Evolutionary conservation across 2,329 filamentous ascomycete genomes (phyloP), one percentile per base, ranked within the genome.

Genomic region (Didymella keratinophila): DNA sequence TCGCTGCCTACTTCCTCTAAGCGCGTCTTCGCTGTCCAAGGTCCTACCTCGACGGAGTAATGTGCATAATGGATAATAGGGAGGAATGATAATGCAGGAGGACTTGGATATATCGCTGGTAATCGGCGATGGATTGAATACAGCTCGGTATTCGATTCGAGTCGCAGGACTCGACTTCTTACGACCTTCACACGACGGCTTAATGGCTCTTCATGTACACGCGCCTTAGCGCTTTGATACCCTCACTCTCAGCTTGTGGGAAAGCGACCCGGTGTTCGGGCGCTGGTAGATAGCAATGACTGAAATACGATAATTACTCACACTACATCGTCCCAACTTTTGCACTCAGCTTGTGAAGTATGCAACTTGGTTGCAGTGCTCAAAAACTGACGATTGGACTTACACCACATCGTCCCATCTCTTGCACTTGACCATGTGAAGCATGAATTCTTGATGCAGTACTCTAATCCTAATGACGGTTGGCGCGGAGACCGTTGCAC

Each of bases 1-100:
- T 76, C 41, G 73, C 74, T 48, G 75, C 75, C 50, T 67, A 73
- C 63, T 61, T 78, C 63, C 61, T 79, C 61, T 79, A 78, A 77
- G 65, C 61, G 45, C 57, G 25, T 50, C 28, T 49, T 34, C 41
- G 28, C 43, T 51, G 45, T 58, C 62, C 64, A 66, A 73, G 60
- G 50, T 62, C 63, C 58, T 65, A 54, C 51, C 58, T 64, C 54
- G 57, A 60, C 45, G 63, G 64, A 66, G 61, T 74, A 75, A 74
- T 76, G 69, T 69, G 64, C 62, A 71, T 73, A 76, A 73, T 73
- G 64, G 51, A 43, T 56, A 62, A 41, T 48, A 42, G 45, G 50
- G 45, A 42, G 62, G 54, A 37, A 56, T 14, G 42, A 42, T n/a
- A 59, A 52, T 41, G 52, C 48, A 61, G 48, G 53, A 28, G 60